phyloP scores from a whole-genome alignment of 108 stramenopile species.

The Nitzschia putrida region DNA sequence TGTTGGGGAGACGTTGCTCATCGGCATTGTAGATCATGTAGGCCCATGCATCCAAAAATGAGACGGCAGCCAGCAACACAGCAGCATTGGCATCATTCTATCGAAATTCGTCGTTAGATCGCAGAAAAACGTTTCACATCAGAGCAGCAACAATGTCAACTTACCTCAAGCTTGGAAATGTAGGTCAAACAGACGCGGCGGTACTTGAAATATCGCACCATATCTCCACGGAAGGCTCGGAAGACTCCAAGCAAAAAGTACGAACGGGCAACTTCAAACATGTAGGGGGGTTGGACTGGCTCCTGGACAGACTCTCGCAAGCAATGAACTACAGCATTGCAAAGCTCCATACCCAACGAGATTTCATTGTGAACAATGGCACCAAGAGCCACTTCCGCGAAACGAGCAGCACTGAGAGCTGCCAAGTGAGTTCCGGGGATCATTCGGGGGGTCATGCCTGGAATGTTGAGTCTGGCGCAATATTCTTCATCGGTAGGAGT shows the following conservation, averaged over 20 bases:
- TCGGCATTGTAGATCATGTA: constrained; percentile 88
- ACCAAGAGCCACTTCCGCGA: constrained; percentile 82
- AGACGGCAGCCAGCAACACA: constrained; percentile 68
- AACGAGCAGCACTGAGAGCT: constrained; percentile 75
- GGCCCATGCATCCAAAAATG: constrained; percentile 81
- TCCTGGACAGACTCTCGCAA: constrained; percentile 67
- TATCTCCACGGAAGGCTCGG: constrained; percentile 80
- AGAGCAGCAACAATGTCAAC: constrained; percentile 1
- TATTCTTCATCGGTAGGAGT: constrained; percentile 80
- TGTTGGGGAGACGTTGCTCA: constrained; percentile 68
- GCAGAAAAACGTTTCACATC: neutral
- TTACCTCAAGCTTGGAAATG: constrained; percentile 62
- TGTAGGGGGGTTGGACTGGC: constrained; percentile 59
- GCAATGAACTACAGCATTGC: constrained; percentile 81
- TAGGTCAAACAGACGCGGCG: constrained; percentile 82
- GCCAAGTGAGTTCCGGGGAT: constrained; percentile 70
- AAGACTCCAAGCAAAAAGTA: constrained; percentile 85
- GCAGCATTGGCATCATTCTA: constrained; percentile 57
- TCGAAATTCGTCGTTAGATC: neutral
- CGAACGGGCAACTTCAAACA: constrained; percentile 76
- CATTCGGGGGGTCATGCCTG: constrained; percentile 49
- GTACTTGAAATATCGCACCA: constrained; percentile 87
- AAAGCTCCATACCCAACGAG: constrained; percentile 72
- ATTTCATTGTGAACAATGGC: constrained; percentile 80
- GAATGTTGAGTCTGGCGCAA: constrained; percentile 47